Base-by-base conservation (phyloP, 2,329 filamentous ascomycete genomes). In the Apiospora hydei region DNA sequence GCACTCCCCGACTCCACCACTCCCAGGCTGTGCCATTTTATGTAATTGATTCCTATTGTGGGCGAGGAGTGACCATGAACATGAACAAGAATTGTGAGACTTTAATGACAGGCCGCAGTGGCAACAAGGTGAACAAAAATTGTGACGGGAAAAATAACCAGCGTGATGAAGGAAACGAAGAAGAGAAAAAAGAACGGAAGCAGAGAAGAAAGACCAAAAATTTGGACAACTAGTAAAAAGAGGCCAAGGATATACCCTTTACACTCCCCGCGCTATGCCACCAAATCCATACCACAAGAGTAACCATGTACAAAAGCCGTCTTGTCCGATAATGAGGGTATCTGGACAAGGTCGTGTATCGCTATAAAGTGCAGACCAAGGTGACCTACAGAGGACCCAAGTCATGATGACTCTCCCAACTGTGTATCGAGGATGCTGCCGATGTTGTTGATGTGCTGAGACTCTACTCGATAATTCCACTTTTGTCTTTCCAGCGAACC, bases 401-500 rank as follows among this genome's bases (percentile, higher is more conserved):
- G 68, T 21, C 47, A 38, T 57, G 18, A 18, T 26, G 68, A 24
- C 46, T 21, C 46, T 69, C 68, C 68, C 47, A 34, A 51, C 68
- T 26, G 68, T 47, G 34, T 43, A 51, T 69, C 68, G 68, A 41
- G 57, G n/a, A 51, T 69, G 38, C 68, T 41, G 68, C 68, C 34
- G 68, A 51, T 51, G 67, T 69, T 46, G 67, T 69, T 47, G 67
- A 38, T 44, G 24, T 49, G 69, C 38, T 57, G 53, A 43, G 49
- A 38, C n/a, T 70, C 69, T 70, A 64, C 51, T 66, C 69, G 51
- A 69, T 69, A 69, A 69, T 53, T 53, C 68, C 68, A 69, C 77
- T 82, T 84, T 84, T 83, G 77, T 83, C 80, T 83, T 83, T 82
- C 82, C 82, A 79, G 79, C 82, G 68, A 81, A 75, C 79, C 78